These are phyloP conservation scores for Arabidopsis thaliana DNA, from an alignment of 345 rosid species.

Conservation along the genomic window TAIR10.1 NC_003076.8:13429001-13429500, in stretches of 20 bases:
- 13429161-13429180: slow-evolving; percentile 82
- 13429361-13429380: slow-evolving; percentile 2
- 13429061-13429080: slow-evolving; percentile 88
- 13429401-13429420: neutral
- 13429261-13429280: neutral
- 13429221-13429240: slow-evolving; percentile 22
- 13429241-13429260: slow-evolving; percentile 17
- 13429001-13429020: slow-evolving; percentile 98
- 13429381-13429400: neutral
- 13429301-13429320: slow-evolving; percentile 3
- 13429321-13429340: neutral
- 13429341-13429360: neutral
- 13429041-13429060: slow-evolving; percentile 64
- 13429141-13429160: slow-evolving; percentile 71
- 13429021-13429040: slow-evolving; percentile 61
- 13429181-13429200: slow-evolving; percentile 9
- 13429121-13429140: slow-evolving; percentile 89
- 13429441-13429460: slow-evolving; percentile 15
- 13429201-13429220: slow-evolving; percentile 14
- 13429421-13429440: slow-evolving; percentile 3
- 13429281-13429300: slow-evolving; percentile 21
- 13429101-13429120: slow-evolving; percentile 73
- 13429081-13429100: slow-evolving; percentile 74
- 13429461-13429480: slow-evolving; percentile 27
- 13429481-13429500: slow-evolving; percentile 17